Conservation (phyloP, 176 grass and related monocot species). For the Cymbopogon citratus region DNA sequence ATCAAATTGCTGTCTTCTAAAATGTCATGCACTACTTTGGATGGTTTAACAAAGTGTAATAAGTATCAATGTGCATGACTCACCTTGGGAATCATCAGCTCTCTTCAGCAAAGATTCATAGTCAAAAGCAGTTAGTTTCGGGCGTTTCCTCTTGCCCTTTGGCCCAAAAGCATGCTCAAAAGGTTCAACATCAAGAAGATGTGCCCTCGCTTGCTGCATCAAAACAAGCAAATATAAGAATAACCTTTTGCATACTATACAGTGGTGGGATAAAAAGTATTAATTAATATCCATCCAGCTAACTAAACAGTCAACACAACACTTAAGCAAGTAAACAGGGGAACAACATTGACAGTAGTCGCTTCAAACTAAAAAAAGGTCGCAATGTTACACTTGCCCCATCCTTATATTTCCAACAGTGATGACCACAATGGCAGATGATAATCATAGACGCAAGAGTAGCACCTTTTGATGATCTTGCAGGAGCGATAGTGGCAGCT, state of each 20-base stretch:
- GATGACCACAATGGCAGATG: not conserved
- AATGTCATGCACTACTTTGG: not conserved
- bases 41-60: not conserved
- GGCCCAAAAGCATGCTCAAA: conserved; percentile 94
- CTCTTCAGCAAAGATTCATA: conserved; percentile 78
- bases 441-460: not conserved
- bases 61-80: not conserved
- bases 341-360: not conserved
- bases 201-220: conserved; percentile 77
- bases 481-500: conserved; percentile 69
- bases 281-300: not conserved
- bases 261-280: not conserved
- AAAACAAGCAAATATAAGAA: conserved; percentile 14
- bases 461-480: conserved; percentile 80
- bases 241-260: not conserved
- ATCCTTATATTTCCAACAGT: not conserved
- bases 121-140: conserved; percentile 53
- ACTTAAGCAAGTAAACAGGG: not conserved
- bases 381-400: too few relatives aligned
- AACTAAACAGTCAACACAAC: not conserved
- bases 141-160: conserved; percentile 80
- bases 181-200: conserved; percentile 81
- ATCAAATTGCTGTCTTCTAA: not conserved
- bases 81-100: conserved; percentile 85
- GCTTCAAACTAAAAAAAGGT: not conserved